phyloP scores from a whole-genome alignment of 2,329 filamentous ascomycete species.

The Tolypocladium guangdongense region DNA sequence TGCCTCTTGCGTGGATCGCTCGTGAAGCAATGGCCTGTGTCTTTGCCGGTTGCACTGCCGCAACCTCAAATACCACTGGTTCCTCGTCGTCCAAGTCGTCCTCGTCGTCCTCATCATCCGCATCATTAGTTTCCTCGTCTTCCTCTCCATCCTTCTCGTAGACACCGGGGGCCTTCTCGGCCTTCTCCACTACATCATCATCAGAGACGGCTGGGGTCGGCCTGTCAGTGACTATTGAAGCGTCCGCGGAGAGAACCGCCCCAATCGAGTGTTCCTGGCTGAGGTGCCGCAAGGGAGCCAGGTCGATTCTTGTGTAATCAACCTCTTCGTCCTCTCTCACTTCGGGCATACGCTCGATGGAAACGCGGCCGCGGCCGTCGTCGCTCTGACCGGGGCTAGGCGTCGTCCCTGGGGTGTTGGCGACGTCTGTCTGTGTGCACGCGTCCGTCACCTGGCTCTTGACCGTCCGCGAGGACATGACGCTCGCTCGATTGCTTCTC shows the following conservation, averaged over 20 bases:
- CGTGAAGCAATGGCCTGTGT: constrained; percentile 52
- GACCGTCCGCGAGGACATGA: constrained; percentile 60
- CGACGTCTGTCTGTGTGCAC: constrained; percentile 50
- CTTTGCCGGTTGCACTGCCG: constrained; percentile 40
- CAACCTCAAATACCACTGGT: constrained; percentile 59
- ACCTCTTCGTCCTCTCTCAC: constrained; percentile 29
- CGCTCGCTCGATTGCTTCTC: constrained; percentile 60
- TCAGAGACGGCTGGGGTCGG: constrained; percentile 5
- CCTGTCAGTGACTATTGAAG: neutral
- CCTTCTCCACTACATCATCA: constrained; percentile 12
- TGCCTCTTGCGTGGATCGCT: constrained; percentile 60
- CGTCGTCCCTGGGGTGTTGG: constrained; percentile 41
- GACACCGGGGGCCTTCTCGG: constrained; percentile 12
- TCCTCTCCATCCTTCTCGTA: constrained; percentile 12
- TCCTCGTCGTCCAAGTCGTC: constrained; percentile 48
- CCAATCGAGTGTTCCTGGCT: constrained; percentile 27
- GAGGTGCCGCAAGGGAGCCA: constrained; percentile 35
- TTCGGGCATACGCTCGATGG: constrained; percentile 25
- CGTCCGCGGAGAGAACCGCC: constrained; percentile 3
- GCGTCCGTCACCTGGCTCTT: constrained; percentile 61
- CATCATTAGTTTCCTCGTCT: constrained; percentile 14
- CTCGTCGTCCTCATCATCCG: constrained; percentile 33
- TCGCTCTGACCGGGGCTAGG: constrained; percentile 44
- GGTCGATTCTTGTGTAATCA: constrained; percentile 49
- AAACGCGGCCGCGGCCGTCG: constrained; percentile 33